Evolutionary conservation across 495 filamentous ascomycete species (phyloP), one percentile per base, ranked within the genome.

Genomic region (Apiosordaria backusii): DNA sequence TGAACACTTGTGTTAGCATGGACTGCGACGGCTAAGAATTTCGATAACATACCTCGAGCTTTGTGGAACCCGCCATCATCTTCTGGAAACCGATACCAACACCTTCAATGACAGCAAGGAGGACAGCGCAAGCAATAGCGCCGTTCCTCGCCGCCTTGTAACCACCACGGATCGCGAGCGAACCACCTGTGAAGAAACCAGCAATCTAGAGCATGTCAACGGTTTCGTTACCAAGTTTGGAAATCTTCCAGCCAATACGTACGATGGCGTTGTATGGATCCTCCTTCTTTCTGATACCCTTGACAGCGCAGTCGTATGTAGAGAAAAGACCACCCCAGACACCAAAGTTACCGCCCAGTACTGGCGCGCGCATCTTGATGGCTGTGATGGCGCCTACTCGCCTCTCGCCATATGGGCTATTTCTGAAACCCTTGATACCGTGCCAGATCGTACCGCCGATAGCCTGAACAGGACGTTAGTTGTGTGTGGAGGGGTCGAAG

Each of bases 391-490:
- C 92, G 70, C 96, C 95, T 82, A 98, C 93, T 77, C 94, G 84
- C 72, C 95, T 86, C 85, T 98, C 96, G 72, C 95, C 95, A 77
- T 96, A 92, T 60, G 86, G 86, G 68, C 84, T 86, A 83, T 97
- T 97, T 57, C 94, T 81, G 83, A 91, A 97, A 62, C 94, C 95
- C 82, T 99, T 99, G 57, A 99, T 88, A 72, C 96, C 96, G 80
- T 99, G 95, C 95, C 95, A 99, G 76, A 98, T 88, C 64, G 90
- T 88, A 75, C 95, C 95, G 74, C 95, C 95, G 69, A 99, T 92
- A 65, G 89, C 88, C 88, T 92, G 70, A 25, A 50, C 45, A 4
- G 53, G 18, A 59, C 4, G 63, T 68, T 65, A 68, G 59, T 54
- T 24, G 35, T 9, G 35, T 9, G 2, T 57, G 25, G 24, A 52